Evolutionary conservation across 2,329 filamentous ascomycete species (phyloP).

Genomic region (Fusarium cicatricum): DNA sequence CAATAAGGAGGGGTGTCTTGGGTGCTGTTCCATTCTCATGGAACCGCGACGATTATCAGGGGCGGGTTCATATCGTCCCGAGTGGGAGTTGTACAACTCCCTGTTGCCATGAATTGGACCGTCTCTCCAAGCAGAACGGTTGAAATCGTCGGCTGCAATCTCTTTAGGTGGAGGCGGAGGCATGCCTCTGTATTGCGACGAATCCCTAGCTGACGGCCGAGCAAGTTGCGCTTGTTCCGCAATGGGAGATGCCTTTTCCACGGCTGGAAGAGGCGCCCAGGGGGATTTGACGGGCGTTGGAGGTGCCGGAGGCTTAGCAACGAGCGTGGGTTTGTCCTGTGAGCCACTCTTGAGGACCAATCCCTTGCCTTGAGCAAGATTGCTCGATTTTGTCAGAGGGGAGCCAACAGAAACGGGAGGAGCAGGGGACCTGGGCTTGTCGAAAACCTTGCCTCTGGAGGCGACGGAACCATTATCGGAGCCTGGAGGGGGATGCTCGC

Average conservation of each 20-base stretch:
- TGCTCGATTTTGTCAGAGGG: slow-evolving; percentile 54
- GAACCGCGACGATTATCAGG: slow-evolving; percentile 75
- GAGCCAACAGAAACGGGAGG: slow-evolving; percentile 48
- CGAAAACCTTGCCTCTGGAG: slow-evolving; percentile 37
- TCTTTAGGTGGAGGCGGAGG: slow-evolving; percentile 69
- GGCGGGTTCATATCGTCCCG: slow-evolving; percentile 90
- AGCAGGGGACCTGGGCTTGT: slow-evolving; percentile 58
- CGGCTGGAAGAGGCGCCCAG: slow-evolving; percentile 86
- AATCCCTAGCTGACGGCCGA: slow-evolving; percentile 64
- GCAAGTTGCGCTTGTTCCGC: slow-evolving; percentile 59
- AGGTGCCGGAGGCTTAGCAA: slow-evolving; percentile 73
- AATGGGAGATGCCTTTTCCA: slow-evolving; percentile 80
- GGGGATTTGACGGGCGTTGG: slow-evolving; percentile 84
- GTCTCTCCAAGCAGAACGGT: slow-evolving; percentile 82
- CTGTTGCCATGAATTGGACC: slow-evolving; percentile 67
- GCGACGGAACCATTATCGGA: slow-evolving; percentile 40
- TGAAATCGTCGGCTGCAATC: slow-evolving; percentile 94
- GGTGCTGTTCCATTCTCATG: slow-evolving; percentile 70
- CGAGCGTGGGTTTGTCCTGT: slow-evolving; percentile 75
- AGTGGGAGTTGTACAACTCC: slow-evolving; percentile 95
- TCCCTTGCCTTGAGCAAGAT: slow-evolving; percentile 64
- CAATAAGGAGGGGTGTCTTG: slow-evolving; percentile 78
- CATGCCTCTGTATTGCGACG: slow-evolving; percentile 62
- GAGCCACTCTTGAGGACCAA: slow-evolving; percentile 70
- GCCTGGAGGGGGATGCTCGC: slow-evolving; percentile 58